phyloP scores from a whole-genome alignment of 768 basidiomycete species.

The Boletellus ananiceps region DNA sequence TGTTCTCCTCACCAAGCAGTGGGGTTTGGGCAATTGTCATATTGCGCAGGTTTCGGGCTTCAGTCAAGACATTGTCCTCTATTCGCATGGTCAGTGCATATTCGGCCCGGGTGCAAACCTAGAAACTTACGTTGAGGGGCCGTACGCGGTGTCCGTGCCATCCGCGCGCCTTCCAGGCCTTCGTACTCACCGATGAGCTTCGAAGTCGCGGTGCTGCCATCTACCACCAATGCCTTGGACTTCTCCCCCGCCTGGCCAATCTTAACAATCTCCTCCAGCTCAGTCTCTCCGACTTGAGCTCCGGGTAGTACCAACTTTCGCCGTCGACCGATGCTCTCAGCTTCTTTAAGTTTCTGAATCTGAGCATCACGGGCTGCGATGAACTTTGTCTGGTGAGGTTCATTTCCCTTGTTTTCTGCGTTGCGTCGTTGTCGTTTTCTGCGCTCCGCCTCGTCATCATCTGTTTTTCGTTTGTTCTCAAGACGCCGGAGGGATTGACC shows the following conservation, averaged over 20 bases:
- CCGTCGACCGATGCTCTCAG: slow-evolving; percentile 88
- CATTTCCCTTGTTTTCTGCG: slow-evolving; percentile 58
- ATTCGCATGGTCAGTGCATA: slow-evolving; percentile 11
- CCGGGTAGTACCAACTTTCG: slow-evolving; percentile 78
- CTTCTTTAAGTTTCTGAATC: slow-evolving; percentile 96
- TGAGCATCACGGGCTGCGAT: slow-evolving; percentile 96
- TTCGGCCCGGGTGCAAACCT: background rate
- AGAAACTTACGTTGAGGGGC: slow-evolving; percentile 79
- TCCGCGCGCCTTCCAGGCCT: slow-evolving; percentile 78
- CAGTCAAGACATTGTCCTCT: slow-evolving; percentile 94
- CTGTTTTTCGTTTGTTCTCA: slow-evolving; percentile 93
- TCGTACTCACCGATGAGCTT: slow-evolving; percentile 90
- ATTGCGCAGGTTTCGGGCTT: slow-evolving; percentile 92
- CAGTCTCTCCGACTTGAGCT: slow-evolving; percentile 91
- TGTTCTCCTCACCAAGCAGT: slow-evolving; percentile 95
- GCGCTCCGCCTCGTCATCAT: slow-evolving; percentile 90
- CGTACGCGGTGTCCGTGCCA: slow-evolving; percentile 92
- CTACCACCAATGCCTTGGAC: slow-evolving; percentile 78
- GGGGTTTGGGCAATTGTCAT: slow-evolving; percentile 93
- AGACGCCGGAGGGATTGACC: slow-evolving; percentile 88
- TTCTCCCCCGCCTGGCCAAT: slow-evolving; percentile 91
- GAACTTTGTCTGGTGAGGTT: slow-evolving; percentile 84
- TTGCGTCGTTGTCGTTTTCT: slow-evolving; percentile 81
- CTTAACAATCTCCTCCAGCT: slow-evolving; percentile 97
- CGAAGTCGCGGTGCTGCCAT: slow-evolving; percentile 81